phyloP scores from a whole-genome alignment of 768 basidiomycete species.

The Lactarius vividus region DNA sequence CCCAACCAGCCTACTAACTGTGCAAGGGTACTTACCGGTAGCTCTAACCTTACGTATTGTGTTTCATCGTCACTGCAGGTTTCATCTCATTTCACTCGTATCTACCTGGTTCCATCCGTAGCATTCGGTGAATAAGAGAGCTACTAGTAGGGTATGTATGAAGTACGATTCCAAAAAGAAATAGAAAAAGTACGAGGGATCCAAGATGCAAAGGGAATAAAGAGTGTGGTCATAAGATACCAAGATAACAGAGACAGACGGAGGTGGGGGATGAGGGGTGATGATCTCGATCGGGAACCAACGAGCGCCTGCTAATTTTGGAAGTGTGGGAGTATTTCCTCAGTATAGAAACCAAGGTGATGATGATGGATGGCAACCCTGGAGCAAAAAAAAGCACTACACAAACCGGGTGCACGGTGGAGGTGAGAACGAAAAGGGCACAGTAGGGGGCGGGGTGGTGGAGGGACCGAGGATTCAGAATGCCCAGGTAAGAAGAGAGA shows the following conservation, averaged over 20 bases:
- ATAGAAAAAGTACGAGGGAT: not conserved
- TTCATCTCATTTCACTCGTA: slow-evolving; percentile 9
- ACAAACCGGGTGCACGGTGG: not conserved
- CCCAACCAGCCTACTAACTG: not conserved
- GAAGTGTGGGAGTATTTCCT: slow-evolving; percentile 5
- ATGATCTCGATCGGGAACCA: slow-evolving; percentile 16
- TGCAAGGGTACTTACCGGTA: slow-evolving; percentile 5
- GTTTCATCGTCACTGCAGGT: slow-evolving; percentile 19
- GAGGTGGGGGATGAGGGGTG: not conserved
- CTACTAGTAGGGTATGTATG: slow-evolving; percentile 12
- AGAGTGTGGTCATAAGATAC: slow-evolving; percentile 3
- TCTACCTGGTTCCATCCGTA: slow-evolving; percentile 14
- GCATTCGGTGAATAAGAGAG: slow-evolving; percentile 9
- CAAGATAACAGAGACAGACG: not conserved
- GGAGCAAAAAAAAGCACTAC: slow-evolving; percentile 12
- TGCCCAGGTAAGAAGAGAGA: not conserved
- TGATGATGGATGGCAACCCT: not conserved
- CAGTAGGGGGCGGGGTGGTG: not conserved
- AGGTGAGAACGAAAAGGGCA: not conserved
- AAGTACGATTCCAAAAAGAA: slow-evolving; percentile 7
- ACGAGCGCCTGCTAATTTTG: slow-evolving; percentile 14
- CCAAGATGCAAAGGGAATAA: slow-evolving; percentile 8
- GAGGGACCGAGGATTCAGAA: slow-evolving; percentile 4
- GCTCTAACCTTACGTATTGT: slow-evolving; percentile 3
- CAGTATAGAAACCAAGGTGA: slow-evolving; percentile 4